These are phyloP conservation scores for Alternaria arbusti DNA, from an alignment of 2,329 filamentous ascomycete genomes.

Conservation along the genomic window DNA sequence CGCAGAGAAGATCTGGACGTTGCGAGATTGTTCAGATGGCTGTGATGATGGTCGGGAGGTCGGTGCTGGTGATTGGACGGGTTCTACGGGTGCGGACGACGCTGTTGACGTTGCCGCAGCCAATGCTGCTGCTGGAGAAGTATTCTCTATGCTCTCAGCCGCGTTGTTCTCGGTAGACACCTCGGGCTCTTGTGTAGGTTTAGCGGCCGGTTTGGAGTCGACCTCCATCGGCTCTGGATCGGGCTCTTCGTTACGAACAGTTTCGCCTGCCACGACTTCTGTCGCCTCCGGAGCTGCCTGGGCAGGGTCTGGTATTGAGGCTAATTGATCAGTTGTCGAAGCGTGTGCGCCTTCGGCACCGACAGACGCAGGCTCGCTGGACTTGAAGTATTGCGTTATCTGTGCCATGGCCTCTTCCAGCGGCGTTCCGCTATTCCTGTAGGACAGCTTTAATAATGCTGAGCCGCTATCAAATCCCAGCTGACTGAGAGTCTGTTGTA, in stretches of 20 bases:
- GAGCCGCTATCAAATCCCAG: conserved; percentile 86
- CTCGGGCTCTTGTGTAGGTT: conserved; percentile 16
- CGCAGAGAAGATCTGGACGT: conserved; percentile 77
- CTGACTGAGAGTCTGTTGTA: conserved; percentile 88
- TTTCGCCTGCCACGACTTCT: conserved; percentile 33
- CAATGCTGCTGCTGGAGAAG: conserved; percentile 24
- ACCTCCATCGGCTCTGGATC: conserved; percentile 41
- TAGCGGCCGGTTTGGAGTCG: conserved; percentile 25
- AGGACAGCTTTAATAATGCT: conserved; percentile 78
- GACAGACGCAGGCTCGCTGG: conserved; percentile 37
- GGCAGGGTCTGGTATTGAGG: conserved; percentile 28
- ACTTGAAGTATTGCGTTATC: conserved; percentile 77
- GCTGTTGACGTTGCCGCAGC: conserved; percentile 30
- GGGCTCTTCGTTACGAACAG: conserved; percentile 27
- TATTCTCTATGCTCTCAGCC: conserved; percentile 21
- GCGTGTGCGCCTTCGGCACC: conserved; percentile 40
- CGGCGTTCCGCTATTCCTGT: conserved; percentile 76
- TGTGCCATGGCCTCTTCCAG: conserved; percentile 84
- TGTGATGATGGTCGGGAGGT: conserved; percentile 15
- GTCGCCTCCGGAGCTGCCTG: conserved; percentile 33
- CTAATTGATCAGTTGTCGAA: conserved; percentile 33
- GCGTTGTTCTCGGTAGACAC: conserved; percentile 23
- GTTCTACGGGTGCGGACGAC: conserved; percentile 20
- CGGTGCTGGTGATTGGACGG: not conserved
- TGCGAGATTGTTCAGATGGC: conserved; percentile 40